Conservation (phyloP, 2,329 filamentous ascomycete species). For the Monosporascus sp. region DNA sequence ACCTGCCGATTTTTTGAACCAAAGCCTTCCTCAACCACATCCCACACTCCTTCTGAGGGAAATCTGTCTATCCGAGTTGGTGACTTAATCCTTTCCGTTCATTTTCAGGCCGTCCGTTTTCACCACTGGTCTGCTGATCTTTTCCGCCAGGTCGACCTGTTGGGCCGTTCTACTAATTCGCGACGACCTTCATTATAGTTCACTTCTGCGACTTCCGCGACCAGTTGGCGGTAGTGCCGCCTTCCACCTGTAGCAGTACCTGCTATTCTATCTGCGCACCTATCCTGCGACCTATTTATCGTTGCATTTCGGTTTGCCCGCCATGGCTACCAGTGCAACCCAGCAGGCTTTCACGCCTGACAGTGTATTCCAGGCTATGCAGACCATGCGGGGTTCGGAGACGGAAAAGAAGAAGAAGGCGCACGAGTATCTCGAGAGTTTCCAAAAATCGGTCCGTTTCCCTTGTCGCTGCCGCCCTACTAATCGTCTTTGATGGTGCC, state of each 20-base stretch:
- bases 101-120: too few species aligned
- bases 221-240: conserved; percentile 10
- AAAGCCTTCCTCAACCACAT: too few species aligned
- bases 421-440: conserved; percentile 85
- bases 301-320: conserved; percentile 19
- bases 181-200: background rate
- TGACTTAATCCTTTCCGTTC: too few species aligned
- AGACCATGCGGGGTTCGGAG: conserved; percentile 84
- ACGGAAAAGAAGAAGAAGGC: conserved; percentile 81
- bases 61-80: too few species aligned
- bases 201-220: conserved; percentile 4
- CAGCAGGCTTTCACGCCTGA: conserved; percentile 70
- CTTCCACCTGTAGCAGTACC: conserved; percentile 5
- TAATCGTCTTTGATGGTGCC: conserved; percentile 18
- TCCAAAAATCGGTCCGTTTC: conserved; percentile 89
- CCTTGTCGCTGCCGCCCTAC: conserved; percentile 10
- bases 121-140: too few species aligned
- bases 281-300: conserved; percentile 19
- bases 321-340: conserved; percentile 62
- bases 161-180: too few species aligned
- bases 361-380: conserved; percentile 76
- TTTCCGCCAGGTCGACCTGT: too few species aligned
- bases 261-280: conserved; percentile 16
- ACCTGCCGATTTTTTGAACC: too few species aligned
- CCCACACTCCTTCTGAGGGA: too few species aligned